Evolutionary conservation across 257 asterid species (phyloP).

Genomic region (Mitragyna speciosa): DNA sequence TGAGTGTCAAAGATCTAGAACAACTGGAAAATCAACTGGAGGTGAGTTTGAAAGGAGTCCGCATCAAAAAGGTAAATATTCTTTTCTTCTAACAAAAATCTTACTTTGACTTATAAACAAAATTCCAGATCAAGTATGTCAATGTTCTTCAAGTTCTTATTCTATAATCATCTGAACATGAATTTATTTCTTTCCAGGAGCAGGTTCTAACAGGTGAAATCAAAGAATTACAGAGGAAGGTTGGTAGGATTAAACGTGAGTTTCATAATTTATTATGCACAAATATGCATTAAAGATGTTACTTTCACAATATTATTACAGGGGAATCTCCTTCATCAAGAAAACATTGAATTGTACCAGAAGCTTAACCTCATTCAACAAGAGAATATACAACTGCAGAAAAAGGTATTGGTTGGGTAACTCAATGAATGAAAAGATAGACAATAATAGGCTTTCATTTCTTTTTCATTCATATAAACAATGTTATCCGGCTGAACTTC

Average conservation of each 20-base stretch:
- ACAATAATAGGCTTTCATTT: not conserved
- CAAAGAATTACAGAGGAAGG: slow-evolving; percentile 60
- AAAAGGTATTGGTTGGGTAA: slow-evolving; percentile 40
- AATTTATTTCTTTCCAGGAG: slow-evolving; percentile 42
- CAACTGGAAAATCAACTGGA: slow-evolving; percentile 61
- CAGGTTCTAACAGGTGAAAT: slow-evolving; percentile 50
- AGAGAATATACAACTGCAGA: slow-evolving; percentile 52
- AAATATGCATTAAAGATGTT: slow-evolving; percentile 6
- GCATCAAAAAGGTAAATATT: slow-evolving; percentile 48
- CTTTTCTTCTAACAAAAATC: not conserved
- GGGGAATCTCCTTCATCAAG: slow-evolving; percentile 55
- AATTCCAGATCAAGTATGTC: not conserved
- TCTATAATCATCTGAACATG: not conserved
- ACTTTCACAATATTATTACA: slow-evolving; percentile 33
- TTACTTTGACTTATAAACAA: not conserved
- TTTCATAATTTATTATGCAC: not conserved
- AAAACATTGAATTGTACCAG: slow-evolving; percentile 52
- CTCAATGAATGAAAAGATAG: not conserved
- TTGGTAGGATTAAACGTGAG: slow-evolving; percentile 15
- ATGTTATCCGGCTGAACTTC: not conserved
- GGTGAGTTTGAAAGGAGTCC: slow-evolving; percentile 56
- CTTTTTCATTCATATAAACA: not conserved
- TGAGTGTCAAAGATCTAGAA: slow-evolving; percentile 51
- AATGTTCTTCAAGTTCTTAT: not conserved
- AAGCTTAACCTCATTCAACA: slow-evolving; percentile 44